A percentile compares a stretch with the other conserved stretches of the same genome.
Conservation (phyloP, 305 asterid species). For the Fraxinus greggii region DNA sequence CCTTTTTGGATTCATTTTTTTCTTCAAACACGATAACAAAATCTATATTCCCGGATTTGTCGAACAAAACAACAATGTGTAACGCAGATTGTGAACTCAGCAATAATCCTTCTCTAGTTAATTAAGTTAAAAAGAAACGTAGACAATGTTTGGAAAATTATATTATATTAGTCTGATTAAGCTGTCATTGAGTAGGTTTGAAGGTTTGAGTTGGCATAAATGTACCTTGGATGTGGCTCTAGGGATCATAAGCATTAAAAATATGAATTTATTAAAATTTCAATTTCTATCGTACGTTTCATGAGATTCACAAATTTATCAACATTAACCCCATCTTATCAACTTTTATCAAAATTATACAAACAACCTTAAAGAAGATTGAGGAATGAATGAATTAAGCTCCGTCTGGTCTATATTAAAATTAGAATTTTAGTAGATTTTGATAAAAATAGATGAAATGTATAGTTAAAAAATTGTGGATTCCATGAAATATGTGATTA, state of each 20-base stretch:
- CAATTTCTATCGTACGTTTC: too few species aligned
- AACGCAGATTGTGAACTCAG: not conserved
- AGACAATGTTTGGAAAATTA: not conserved
- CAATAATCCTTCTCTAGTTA: not conserved
- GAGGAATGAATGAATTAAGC: not conserved
- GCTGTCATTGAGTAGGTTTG: conserved; percentile 35
- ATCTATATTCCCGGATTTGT: not conserved
- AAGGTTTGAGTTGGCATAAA: conserved; percentile 28
- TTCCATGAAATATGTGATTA: too few species aligned
- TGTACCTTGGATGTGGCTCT: conserved; percentile 8
- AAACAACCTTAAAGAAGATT: not conserved
- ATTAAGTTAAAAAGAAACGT: not conserved
- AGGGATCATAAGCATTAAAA: not conserved
- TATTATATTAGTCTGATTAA: not conserved
- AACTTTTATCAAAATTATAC: too few species aligned
- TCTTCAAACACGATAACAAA: too few species aligned
- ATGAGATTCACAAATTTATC: too few species aligned
- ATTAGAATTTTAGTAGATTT: too few species aligned
- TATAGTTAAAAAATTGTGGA: too few species aligned
- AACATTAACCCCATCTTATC: too few species aligned
- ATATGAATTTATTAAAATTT: too few species aligned
- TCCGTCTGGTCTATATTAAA: too few species aligned
- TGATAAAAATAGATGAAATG: too few species aligned
- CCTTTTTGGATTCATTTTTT: too few species aligned
- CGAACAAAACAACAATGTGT: not conserved